Conservation (phyloP, 257 asterid genomes). For the Capsicum rhomboideum region DNA sequence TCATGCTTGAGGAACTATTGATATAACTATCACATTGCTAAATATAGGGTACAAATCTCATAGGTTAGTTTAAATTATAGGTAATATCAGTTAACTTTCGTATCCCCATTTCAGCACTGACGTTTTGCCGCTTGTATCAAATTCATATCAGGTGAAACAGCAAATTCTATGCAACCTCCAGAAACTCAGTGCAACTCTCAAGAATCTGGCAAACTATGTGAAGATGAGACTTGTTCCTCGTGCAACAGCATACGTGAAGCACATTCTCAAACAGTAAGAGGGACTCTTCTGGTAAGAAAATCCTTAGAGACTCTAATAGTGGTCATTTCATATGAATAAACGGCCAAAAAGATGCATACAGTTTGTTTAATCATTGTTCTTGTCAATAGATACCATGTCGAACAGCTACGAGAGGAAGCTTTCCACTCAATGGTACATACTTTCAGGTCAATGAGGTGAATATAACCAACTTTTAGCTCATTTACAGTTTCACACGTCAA, state of each 20-base stretch:
- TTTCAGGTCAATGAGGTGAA: constrained; percentile 97
- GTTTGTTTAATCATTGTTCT: neutral
- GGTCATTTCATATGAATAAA: neutral
- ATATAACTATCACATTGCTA: neutral
- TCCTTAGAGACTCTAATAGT: neutral
- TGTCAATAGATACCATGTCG: constrained; percentile 84
- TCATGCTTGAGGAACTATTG: neutral
- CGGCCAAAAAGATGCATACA: neutral
- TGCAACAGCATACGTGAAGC: constrained; percentile 93
- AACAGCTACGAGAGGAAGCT: constrained; percentile 99
- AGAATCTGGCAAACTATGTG: constrained; percentile 57
- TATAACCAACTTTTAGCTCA: constrained; percentile 5
- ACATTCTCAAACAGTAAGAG: constrained; percentile 74
- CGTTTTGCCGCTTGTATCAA: constrained; percentile 7
- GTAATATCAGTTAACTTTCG: neutral
- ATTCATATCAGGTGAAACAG: constrained; percentile 71
- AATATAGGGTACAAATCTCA: neutral
- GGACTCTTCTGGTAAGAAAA: constrained; percentile 78
- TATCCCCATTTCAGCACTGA: neutral
- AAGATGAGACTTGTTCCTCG: constrained; percentile 67
- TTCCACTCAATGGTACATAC: constrained; percentile 95
- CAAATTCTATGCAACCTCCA: constrained; percentile 76
- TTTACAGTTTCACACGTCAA: constrained; percentile 1
- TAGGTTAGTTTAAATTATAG: neutral
- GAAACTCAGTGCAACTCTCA: constrained; percentile 61